Conservation (phyloP, 1,139 yeast genomes). For the Yamadazyma epiphylla region DNA sequence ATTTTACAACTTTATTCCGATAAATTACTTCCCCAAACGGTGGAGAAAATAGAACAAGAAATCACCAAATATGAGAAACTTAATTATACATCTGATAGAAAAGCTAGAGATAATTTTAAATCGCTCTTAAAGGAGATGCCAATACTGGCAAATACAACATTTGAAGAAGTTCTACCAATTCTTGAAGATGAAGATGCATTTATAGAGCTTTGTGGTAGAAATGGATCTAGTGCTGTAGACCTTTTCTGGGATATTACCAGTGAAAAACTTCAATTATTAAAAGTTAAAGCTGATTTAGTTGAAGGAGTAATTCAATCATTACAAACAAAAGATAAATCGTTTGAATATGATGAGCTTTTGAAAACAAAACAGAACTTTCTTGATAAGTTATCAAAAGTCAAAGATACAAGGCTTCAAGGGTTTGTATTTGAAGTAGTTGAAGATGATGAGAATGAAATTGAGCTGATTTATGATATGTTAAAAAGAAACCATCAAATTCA, state of each 20-base stretch:
- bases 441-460: conserved; percentile 18
- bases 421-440: conserved; percentile 14
- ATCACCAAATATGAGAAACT: conserved; percentile 31
- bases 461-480: conserved; percentile 22
- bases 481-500: conserved; percentile 19
- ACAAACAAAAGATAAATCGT: conserved; percentile 9
- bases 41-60: conserved; percentile 29
- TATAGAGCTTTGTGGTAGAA: conserved; percentile 63
- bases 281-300: conserved; percentile 58
- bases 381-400: conserved; percentile 13
- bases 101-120: conserved; percentile 59
- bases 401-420: conserved; percentile 25
- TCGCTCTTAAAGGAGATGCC: conserved; percentile 37
- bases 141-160: conserved; percentile 53
- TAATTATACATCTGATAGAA: conserved; percentile 57
- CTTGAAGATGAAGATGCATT: conserved; percentile 60
- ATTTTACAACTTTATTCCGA: conserved; percentile 51
- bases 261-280: conserved; percentile 52
- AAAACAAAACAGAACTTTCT: conserved; percentile 18
- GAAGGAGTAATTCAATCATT: conserved; percentile 46
- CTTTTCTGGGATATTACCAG: conserved; percentile 75
- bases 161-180: conserved; percentile 52
- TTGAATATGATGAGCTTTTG: conserved; percentile 15
- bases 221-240: conserved; percentile 79
- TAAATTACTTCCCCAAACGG: conserved; percentile 40